Base-by-base conservation (phyloP, 257 asterid species). In the Euphrasia confusa region DNA sequence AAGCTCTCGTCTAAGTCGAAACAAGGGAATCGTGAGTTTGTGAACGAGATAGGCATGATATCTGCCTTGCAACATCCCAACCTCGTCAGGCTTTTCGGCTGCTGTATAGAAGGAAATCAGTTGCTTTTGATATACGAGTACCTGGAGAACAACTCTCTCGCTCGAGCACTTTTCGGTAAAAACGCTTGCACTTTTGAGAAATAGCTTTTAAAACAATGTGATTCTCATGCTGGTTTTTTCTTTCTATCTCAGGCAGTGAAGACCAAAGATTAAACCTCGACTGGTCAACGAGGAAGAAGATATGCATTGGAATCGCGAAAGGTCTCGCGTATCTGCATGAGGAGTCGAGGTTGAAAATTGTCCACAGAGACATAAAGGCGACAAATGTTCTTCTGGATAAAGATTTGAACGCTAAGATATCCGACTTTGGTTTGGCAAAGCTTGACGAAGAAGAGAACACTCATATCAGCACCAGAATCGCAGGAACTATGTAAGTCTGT, bases 261-360 rank as follows among this genome's bases (percentile, higher is more conserved):
- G 84, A 88, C 21, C 86, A 76, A 66, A 76, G 69, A 70, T 63
- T 85, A 63, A 71, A 81, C 54, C 56, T 88, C 49, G 79, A 85
- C 73, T 88, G 53, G 96, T 12, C 79, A n/a, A 81, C 86, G 1
- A 79, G 96, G 68, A 72, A 74, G 60, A 80, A 68, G 57, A 85
- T 88, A 65, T 80, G 83, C 39, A 26, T 85, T 9, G 88, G 92
- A 47, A 80, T 85, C 30, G 96, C 96, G 11, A 85, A 71, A 73
- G 96, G 95, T 39, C 82, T 88, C 44, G 88, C 96, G 14, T 85
- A 81, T 72, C 95, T 88, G 37, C 96, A 88, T 14, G 96, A 88
- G 71, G 96, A 88, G 73, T 85, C 96, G 2, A 77, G 89, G 74
- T 71, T 88, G 82, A 85, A 85, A 72, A 88, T 88, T 21, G 95